Evolutionary conservation across 2,329 filamentous ascomycete species (phyloP), one percentile per base, ranked within the genome.

Genomic region (Claviceps capensis): DNA sequence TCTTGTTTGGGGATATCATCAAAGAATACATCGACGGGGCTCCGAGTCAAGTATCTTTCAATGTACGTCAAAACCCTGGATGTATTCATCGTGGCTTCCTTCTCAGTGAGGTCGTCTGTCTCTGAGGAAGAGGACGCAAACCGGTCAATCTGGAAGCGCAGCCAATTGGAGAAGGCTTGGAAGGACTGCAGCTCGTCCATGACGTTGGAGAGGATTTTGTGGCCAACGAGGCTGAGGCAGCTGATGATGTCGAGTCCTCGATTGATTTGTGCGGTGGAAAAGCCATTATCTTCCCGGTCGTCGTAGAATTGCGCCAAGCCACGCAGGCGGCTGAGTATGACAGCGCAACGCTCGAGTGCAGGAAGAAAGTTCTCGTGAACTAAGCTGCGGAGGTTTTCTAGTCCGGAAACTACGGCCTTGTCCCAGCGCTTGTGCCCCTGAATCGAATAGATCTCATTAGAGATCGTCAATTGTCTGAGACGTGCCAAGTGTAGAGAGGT

Each of bases 361-460:
- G 93, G 93, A 2, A 97, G 75, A 49, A 96, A 81, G 64, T 94
- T 90, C 62, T 95, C 85, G 62, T 95, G 90, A 0, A 89, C 74
- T 13, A 97, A 74, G 50, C 80, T 78, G 48, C 88, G 80, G 9
- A 97, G 75, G 51, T 81, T 84, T 54, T 87, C 82, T 19, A 96
- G 83, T 1, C 89, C 88, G 4, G 81, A 80, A 1, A 79, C 76
- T 2, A 94, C 85, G 5, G 86, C 84, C 62, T 91, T 94, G 56
- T 97, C 90, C 93, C 93, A 98, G 48, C 93, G 77, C 67, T 95
- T 96, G 60, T 95, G 87, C 0, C 89, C 89, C 85, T 93, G 42
- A 46, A 54, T 47, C 23, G 36, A 8, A 22, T 17, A 17, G 8
- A 13, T 23, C 36, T 36, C 4, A 11, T 40, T 16, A 48, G 19